phyloP scores from a whole-genome alignment of 2,329 filamentous ascomycete genomes.

The Hyphodiscus sp. region DNA sequence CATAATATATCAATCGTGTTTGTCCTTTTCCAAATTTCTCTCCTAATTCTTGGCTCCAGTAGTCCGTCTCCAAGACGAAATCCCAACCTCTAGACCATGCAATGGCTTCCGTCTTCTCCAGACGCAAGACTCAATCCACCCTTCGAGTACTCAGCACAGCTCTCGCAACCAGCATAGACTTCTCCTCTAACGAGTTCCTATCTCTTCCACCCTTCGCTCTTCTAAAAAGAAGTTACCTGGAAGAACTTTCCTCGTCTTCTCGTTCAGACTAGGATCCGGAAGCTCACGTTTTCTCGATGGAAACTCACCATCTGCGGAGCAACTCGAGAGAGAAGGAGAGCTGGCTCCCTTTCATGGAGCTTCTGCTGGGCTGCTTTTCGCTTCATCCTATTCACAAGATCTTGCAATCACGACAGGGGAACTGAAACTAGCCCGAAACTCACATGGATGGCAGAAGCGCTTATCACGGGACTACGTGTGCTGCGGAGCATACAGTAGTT shows the following conservation, averaged over 20 bases:
- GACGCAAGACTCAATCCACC: constrained; percentile 16
- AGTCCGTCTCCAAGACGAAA: neutral
- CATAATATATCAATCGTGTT: neutral
- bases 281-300: constrained; percentile 61
- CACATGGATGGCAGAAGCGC: too few species aligned
- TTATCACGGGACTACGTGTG: too few species aligned
- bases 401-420: too few species aligned
- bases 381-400: constrained; percentile 33
- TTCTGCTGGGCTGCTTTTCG: constrained; percentile 50
- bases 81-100: neutral
- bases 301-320: constrained; percentile 53
- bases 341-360: constrained; percentile 57
- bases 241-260: constrained; percentile 8
- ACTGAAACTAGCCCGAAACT: too few species aligned
- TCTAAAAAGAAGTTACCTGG: constrained; percentile 13
- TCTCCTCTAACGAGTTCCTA: constrained; percentile 27
- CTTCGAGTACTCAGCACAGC: constrained; percentile 47
- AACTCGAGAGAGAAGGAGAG: constrained; percentile 44
- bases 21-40: neutral
- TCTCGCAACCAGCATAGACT: constrained; percentile 55
- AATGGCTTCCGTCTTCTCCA: constrained; percentile 13
- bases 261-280: constrained; percentile 28
- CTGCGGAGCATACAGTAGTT: too few species aligned
- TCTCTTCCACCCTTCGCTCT: constrained; percentile 17
- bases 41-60: neutral